phyloP scores from a whole-genome alignment of 352 stramenopile genomes.

The Pythium chondricola region DNA sequence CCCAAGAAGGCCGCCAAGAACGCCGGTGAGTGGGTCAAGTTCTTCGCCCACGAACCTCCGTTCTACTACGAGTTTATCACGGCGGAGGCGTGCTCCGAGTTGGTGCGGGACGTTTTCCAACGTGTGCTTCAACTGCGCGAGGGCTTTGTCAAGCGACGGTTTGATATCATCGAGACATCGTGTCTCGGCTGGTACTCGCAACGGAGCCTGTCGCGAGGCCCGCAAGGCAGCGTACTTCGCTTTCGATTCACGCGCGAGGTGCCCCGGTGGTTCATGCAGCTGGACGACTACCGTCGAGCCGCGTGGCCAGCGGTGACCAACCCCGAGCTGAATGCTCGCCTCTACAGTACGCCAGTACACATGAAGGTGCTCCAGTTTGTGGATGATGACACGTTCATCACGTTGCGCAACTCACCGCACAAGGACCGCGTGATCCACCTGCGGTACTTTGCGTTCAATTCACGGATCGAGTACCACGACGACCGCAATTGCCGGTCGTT shows the following conservation, averaged over 20 bases:
- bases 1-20: neutral
- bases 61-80: conserved; percentile 8
- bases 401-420: conserved; percentile 15
- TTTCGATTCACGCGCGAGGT: conserved; percentile 20
- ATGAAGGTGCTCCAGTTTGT: conserved; percentile 16
- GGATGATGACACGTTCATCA: conserved; percentile 15
- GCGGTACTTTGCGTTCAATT: conserved; percentile 17
- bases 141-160: conserved; percentile 1
- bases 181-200: conserved; percentile 18
- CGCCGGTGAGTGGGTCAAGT: conserved; percentile 13
- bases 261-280: conserved; percentile 8
- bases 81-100: neutral
- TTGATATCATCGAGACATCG: conserved; percentile 13
- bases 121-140: neutral
- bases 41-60: conserved; percentile 12
- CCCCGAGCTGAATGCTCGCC: conserved; percentile 10
- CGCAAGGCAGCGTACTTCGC: conserved; percentile 8
- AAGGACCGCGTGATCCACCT: conserved; percentile 6
- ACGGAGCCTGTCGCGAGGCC: conserved; percentile 6
- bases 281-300: conserved; percentile 8
- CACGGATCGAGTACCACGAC: conserved; percentile 13
- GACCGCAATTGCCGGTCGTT: conserved; percentile 6
- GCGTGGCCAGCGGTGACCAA: conserved; percentile 14
- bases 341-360: conserved; percentile 16
- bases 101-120: conserved; percentile 2